Evolutionary conservation across 2,329 filamentous ascomycete genomes (phyloP), one percentile per base, ranked within the genome.

Genomic region (Cordyceps sp.): DNA sequence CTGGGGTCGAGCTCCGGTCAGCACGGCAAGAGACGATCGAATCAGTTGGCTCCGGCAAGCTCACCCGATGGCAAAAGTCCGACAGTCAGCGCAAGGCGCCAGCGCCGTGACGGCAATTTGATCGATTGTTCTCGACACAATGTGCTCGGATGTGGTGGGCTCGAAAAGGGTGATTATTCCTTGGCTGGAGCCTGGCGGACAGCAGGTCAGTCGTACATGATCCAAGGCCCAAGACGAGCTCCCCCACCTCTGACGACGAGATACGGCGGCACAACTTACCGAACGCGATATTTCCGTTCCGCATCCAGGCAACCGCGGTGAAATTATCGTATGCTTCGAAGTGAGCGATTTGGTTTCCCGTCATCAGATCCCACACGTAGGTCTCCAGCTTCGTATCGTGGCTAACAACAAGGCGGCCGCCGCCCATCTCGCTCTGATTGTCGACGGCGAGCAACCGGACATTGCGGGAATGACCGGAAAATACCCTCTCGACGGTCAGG

Each of bases 351-450:
- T 94, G 85, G 37, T 85, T 76, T 30, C 90, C 90, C 0, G 84
- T 92, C 59, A 92, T 74, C 37, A 94, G 66, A 56, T 98, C 88
- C 90, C 90, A 98, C 7, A 96, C 83, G 48, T 96, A 93, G 4
- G 86, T 84, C 1, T 83, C 93, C 53, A 88, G 82, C 24, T 83
- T 78, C 14, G 72, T 71, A 62, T 98, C 90, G 47, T 93, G 94
- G 58, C 85, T 96, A 38, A 93, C 83, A 3, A 93, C 85, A 37
- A 93, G 59, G 39, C 86, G 69, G 19, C 88, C 90, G 1, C 78
- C 77, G 4, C 86, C 86, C 37, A 74, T 62, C 43, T 94, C 86
- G 53, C 86, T 94, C 34, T 82, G 74, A 48, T 86, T 96, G 53
- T 98, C 90, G 33, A 92, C 85, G 1, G 78, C 77, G 33, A 98